A percentile compares a stretch with the other conserved stretches of the same genome.
Evolutionary conservation across 331 rosid species (phyloP).

Genomic region (Acacia concinna): DNA sequence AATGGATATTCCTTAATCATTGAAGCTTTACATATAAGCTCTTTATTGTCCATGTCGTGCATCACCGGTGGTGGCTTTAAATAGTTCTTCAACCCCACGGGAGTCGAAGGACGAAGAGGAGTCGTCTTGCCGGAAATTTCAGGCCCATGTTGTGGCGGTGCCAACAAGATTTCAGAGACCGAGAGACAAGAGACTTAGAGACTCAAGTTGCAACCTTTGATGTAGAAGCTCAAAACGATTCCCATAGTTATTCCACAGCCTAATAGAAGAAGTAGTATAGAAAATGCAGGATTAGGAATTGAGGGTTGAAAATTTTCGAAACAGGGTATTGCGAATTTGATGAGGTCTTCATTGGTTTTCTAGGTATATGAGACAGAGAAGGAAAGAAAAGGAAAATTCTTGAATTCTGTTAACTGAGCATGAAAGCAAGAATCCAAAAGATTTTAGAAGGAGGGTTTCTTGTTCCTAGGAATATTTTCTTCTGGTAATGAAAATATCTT

Average conservation of each 20-base stretch:
- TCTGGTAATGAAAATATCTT: slow-evolving; percentile 22
- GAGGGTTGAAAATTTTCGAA: slow-evolving; percentile 50
- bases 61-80: slow-evolving; percentile 51
- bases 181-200: slow-evolving; percentile 54
- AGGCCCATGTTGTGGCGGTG: too few species aligned
- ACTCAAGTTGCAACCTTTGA: slow-evolving; percentile 49
- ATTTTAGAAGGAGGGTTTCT: neutral
- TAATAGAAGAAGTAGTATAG: slow-evolving; percentile 47
- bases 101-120: too few species aligned
- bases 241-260: slow-evolving; percentile 69
- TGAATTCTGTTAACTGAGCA: neutral
- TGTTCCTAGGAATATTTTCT: neutral
- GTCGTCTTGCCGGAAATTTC: neutral
- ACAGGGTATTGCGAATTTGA: slow-evolving; percentile 41
- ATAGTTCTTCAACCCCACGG: slow-evolving; percentile 48
- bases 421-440: neutral
- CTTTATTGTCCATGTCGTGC: slow-evolving; percentile 80
- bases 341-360: slow-evolving; percentile 51
- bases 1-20: slow-evolving; percentile 61
- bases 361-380: neutral
- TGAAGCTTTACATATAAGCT: slow-evolving; percentile 86
- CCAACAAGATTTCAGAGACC: too few species aligned
- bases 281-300: slow-evolving; percentile 40
- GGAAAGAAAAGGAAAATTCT: slow-evolving; percentile 4
- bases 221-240: slow-evolving; percentile 48